These are phyloP conservation scores for Amoebophrya sp. DNA, from an alignment of 169 alveolate genomes.

Conservation along the genomic window DNA sequence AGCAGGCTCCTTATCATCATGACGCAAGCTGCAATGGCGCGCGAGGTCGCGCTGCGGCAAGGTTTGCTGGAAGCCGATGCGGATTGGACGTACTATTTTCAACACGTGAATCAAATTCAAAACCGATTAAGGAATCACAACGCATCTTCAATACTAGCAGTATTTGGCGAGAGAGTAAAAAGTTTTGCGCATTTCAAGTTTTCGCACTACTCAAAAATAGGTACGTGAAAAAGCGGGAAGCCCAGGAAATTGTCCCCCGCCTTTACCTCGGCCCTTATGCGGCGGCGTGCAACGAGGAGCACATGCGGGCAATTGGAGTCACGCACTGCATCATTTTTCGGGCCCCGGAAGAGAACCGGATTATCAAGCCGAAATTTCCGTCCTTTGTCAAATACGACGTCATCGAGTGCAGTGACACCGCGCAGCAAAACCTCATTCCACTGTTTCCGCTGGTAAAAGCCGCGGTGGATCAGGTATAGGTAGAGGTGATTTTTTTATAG, in stretches of 20 bases:
- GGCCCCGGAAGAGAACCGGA: neutral
- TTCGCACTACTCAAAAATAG: too few species aligned
- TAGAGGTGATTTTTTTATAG: too few species aligned
- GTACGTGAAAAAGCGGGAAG: neutral
- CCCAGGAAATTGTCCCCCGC: constrained; percentile 15
- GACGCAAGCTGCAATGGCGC: too few species aligned
- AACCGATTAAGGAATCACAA: too few species aligned
- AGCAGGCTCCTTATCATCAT: too few species aligned
- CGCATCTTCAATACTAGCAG: too few species aligned
- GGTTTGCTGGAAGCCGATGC: too few species aligned
- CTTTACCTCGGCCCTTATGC: neutral
- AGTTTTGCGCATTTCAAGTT: too few species aligned
- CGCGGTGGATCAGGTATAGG: neutral
- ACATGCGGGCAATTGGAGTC: neutral
- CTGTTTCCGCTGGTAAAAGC: neutral
- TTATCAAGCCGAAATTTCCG: neutral
- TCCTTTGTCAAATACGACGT: neutral
- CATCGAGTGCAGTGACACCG: neutral
- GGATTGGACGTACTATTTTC: too few species aligned
- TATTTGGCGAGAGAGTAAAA: too few species aligned
- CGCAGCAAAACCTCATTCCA: neutral
- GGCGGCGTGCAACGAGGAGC: neutral
- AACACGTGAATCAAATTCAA: too few species aligned
- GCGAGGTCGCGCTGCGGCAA: too few species aligned
- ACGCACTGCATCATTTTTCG: neutral